These are phyloP conservation scores for Nemania abortiva DNA, from an alignment of 2,329 filamentous ascomycete species.

Conservation along the genomic window DNA sequence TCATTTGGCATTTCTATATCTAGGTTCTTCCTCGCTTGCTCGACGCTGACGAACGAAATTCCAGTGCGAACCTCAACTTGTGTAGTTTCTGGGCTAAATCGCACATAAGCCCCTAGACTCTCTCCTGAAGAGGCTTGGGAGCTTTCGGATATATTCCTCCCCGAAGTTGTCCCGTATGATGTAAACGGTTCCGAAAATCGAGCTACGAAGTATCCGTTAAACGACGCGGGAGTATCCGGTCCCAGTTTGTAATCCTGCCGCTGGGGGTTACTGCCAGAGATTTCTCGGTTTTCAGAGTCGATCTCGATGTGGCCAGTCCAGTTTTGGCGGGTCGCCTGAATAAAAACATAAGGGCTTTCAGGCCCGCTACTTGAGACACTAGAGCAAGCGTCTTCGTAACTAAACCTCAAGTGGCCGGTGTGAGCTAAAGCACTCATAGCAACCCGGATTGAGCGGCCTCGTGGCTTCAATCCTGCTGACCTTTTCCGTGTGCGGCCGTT, in stretches of 20 bases:
- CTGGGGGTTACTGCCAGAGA: constrained; percentile 60
- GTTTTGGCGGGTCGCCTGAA: constrained; percentile 60
- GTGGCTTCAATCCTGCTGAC: constrained; percentile 26
- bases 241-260: constrained; percentile 61
- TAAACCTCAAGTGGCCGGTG: constrained; percentile 57
- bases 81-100: constrained; percentile 49
- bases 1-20: constrained; percentile 57
- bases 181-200: constrained; percentile 59
- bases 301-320: constrained; percentile 60
- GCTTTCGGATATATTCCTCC: constrained; percentile 46
- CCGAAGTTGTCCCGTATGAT: constrained; percentile 53
- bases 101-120: constrained; percentile 55
- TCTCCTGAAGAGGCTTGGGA: constrained; percentile 50
- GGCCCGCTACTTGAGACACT: neutral
- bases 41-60: constrained; percentile 60
- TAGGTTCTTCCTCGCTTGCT: constrained; percentile 60
- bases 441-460: constrained; percentile 45
- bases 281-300: constrained; percentile 52
- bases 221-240: constrained; percentile 56
- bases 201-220: constrained; percentile 61
- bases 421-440: constrained; percentile 59
- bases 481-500: constrained; percentile 55
- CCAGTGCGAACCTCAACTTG: constrained; percentile 60
- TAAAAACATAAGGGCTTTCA: constrained; percentile 54
- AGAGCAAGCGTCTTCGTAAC: constrained; percentile 49